These are phyloP conservation scores for Geotrichum reessii DNA, from an alignment of 1,139 yeast species.

Conservation along the genomic window DNA sequence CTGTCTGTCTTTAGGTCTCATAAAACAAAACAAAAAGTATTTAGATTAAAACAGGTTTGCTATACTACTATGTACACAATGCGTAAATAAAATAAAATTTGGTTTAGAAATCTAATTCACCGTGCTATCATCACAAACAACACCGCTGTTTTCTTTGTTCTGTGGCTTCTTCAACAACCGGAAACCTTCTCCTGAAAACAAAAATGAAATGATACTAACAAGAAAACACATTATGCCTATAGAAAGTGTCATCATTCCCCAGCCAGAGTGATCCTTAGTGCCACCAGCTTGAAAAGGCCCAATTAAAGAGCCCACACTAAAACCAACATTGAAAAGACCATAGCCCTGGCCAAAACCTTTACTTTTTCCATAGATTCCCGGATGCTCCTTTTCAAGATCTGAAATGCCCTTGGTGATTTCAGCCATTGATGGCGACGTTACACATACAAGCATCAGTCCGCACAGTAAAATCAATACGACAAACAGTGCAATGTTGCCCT, in stretches of 20 bases:
- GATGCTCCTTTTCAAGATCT: constrained; percentile 27
- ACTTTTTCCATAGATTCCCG: constrained; percentile 34
- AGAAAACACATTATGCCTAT: constrained; percentile 29
- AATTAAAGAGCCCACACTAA: constrained; percentile 32
- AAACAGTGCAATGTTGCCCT: constrained; percentile 31
- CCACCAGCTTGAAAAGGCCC: constrained; percentile 37
- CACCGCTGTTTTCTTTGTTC: neutral
- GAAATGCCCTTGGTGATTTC: constrained; percentile 32
- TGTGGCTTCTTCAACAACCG: constrained; percentile 4
- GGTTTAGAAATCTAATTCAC: too few relatives aligned
- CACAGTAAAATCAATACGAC: constrained; percentile 30
- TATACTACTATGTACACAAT: too few relatives aligned
- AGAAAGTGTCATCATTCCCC: constrained; percentile 28
- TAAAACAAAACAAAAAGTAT: too few relatives aligned
- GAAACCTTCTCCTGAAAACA: constrained; percentile 30
- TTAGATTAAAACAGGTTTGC: too few relatives aligned
- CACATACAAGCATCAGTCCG: constrained; percentile 28
- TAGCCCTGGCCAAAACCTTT: constrained; percentile 37
- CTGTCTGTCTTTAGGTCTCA: too few relatives aligned
- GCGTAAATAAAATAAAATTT: too few relatives aligned
- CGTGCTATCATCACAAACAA: neutral
- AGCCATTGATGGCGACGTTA: constrained; percentile 32
- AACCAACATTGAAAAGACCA: constrained; percentile 36
- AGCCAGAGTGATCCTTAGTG: constrained; percentile 27
- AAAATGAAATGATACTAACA: constrained; percentile 26